Evolutionary conservation across 1,284 basidiomycete species (phyloP).

Genomic region (Flammula alnicola): DNA sequence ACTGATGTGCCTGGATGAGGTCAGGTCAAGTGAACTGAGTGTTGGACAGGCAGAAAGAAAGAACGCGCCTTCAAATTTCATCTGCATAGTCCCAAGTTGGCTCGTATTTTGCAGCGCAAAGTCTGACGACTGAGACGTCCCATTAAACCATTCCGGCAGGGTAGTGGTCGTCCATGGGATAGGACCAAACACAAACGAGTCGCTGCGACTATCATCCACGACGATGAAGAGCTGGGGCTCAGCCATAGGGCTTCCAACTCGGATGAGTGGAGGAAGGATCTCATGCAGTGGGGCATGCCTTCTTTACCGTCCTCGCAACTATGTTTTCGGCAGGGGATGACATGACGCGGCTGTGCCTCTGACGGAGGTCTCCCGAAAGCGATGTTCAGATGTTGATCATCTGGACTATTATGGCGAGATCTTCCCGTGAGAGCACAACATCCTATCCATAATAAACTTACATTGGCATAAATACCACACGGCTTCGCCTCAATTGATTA

Average conservation of each 20-base stretch:
- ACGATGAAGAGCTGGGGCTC: slow-evolving; percentile 15
- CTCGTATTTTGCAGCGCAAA: slow-evolving; percentile 16
- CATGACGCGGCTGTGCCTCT: background rate
- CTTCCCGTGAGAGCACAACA: too few species aligned
- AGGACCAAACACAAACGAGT: slow-evolving; percentile 18
- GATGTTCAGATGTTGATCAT: too few species aligned
- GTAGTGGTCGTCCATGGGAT: slow-evolving; percentile 17
- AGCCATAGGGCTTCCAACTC: slow-evolving; percentile 6
- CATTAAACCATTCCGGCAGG: slow-evolving; percentile 24
- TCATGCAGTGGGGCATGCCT: too few species aligned
- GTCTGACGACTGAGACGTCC: slow-evolving; percentile 14
- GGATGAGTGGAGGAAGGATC: background rate
- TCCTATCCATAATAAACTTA: too few species aligned
- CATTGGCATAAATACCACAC: too few species aligned
- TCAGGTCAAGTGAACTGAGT: background rate
- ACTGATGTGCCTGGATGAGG: slow-evolving; percentile 22
- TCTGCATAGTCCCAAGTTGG: slow-evolving; percentile 13
- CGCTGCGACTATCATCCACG: slow-evolving; percentile 21
- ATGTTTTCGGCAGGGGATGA: background rate
- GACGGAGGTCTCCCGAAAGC: too few species aligned
- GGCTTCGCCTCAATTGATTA: too few species aligned
- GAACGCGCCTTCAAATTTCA: slow-evolving; percentile 23
- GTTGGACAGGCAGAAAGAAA: background rate
- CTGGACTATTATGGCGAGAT: too few species aligned
- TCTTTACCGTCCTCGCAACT: too few species aligned